Evolutionary conservation across 1,284 basidiomycete genomes (phyloP).

Genomic region (Ceratobasidium sp.): DNA sequence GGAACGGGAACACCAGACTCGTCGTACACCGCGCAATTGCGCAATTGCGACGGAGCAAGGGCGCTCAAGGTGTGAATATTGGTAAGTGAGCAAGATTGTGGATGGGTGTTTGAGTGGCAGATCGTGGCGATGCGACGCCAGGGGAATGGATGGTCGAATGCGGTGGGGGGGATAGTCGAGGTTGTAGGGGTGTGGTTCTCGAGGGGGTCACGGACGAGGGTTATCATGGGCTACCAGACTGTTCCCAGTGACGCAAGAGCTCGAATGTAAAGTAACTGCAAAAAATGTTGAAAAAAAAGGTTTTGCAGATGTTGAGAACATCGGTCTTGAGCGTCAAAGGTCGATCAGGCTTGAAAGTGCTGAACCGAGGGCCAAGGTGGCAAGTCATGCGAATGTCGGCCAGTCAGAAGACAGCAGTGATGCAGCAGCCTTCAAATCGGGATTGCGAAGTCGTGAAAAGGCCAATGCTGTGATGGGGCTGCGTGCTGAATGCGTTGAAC

Average conservation of each 20-base stretch:
- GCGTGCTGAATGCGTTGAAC: not conserved
- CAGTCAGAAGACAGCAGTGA: slow-evolving; percentile 1
- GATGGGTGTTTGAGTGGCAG: not conserved
- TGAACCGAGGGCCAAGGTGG: slow-evolving; percentile 18
- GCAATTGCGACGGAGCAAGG: not conserved
- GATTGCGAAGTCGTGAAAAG: not conserved
- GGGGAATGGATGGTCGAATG: not conserved
- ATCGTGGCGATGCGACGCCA: not conserved
- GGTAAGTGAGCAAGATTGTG: not conserved
- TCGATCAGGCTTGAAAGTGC: not conserved
- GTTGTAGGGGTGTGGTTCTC: no score
- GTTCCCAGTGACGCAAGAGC: not conserved
- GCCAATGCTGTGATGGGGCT: not conserved
- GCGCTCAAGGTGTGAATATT: not conserved
- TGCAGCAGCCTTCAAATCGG: not conserved
- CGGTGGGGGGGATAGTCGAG: no score
- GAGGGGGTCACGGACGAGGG: no score
- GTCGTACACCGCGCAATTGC: not conserved
- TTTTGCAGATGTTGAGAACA: not conserved
- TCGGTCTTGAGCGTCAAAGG: not conserved
- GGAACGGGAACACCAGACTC: not conserved
- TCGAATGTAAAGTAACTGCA: slow-evolving; percentile 19
- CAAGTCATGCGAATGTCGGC: slow-evolving; percentile 23
- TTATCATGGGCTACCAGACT: no score
- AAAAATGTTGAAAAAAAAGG: slow-evolving; percentile 27